phyloP scores from a whole-genome alignment of 2,329 filamentous ascomycete species.

The Aspergillus pseudotamarii region DNA sequence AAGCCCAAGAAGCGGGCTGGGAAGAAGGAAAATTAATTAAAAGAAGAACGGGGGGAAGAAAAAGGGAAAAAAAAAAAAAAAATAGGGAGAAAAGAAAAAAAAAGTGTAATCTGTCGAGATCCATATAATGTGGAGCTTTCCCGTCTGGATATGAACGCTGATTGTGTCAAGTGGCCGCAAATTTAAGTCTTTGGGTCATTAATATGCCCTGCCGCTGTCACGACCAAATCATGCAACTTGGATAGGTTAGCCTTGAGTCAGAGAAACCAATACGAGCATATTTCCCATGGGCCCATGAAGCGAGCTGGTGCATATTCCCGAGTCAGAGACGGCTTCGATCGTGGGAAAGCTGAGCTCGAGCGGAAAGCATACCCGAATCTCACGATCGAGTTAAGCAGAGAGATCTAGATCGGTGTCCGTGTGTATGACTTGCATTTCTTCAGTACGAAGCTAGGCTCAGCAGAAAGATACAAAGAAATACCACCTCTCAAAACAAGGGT shows the following conservation, averaged over 20 bases:
- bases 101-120: not conserved
- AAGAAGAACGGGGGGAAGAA: not conserved
- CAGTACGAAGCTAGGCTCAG: not conserved
- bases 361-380: not conserved
- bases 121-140: not conserved
- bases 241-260: not conserved
- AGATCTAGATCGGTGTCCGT: not conserved
- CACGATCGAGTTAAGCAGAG: not conserved
- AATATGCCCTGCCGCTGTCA: conserved; percentile 1
- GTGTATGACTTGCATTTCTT: not conserved
- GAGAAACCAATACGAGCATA: not conserved
- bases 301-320: not conserved
- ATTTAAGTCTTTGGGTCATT: not conserved
- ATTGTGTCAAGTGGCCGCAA: not conserved
- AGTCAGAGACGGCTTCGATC: not conserved
- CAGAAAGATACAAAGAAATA: not conserved
- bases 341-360: not conserved
- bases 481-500: not conserved
- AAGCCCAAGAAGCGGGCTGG: not conserved
- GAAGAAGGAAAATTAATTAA: not conserved
- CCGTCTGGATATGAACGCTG: not conserved
- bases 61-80: not conserved
- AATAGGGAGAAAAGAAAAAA: not conserved
- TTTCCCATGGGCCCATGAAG: not conserved
- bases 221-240: not conserved